phyloP scores from a whole-genome alignment of 2,329 filamentous ascomycete genomes.

The Fusarium subtropicale region DNA sequence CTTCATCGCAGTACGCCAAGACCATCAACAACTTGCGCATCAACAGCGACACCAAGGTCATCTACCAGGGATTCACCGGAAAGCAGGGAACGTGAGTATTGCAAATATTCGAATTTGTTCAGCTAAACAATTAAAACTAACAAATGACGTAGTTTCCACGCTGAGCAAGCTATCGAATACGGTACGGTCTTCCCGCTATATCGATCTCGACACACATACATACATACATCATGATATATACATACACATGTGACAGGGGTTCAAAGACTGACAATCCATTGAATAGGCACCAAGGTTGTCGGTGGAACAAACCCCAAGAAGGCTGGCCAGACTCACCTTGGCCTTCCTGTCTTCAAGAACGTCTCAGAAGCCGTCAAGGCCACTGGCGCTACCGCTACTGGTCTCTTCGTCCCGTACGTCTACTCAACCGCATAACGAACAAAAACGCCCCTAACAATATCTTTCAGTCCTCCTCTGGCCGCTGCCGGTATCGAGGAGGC shows the following conservation, averaged over 20 bases:
- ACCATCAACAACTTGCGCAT: slow-evolving; percentile 91
- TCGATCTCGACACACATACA: slow-evolving; percentile 39
- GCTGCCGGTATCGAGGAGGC: slow-evolving; percentile 98
- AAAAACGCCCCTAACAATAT: slow-evolving; percentile 21
- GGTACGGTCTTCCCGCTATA: slow-evolving; percentile 67
- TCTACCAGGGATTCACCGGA: slow-evolving; percentile 97
- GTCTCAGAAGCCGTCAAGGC: slow-evolving; percentile 90
- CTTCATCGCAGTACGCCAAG: slow-evolving; percentile 77
- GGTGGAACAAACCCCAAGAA: slow-evolving; percentile 99
- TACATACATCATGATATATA: slow-evolving; percentile 45
- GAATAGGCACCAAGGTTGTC: slow-evolving; percentile 90
- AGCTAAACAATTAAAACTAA: slow-evolving; percentile 19
- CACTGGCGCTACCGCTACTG: slow-evolving; percentile 90
- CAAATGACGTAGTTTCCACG: slow-evolving; percentile 80
- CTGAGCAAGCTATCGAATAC: slow-evolving; percentile 97
- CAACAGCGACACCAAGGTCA: slow-evolving; percentile 91
- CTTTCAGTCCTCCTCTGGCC: slow-evolving; percentile 83
- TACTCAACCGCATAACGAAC: slow-evolving; percentile 2
- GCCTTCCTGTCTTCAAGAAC: slow-evolving; percentile 90
- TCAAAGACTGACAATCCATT: slow-evolving; percentile 43
- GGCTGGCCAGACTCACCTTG: slow-evolving; percentile 89
- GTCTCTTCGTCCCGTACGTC: slow-evolving; percentile 92
- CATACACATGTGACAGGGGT: slow-evolving; percentile 46
- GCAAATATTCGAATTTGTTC: not conserved
- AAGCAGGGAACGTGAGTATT: slow-evolving; percentile 89